phyloP scores from a whole-genome alignment of 2,329 filamentous ascomycete species.

The Verticillium alfalfae region DNA sequence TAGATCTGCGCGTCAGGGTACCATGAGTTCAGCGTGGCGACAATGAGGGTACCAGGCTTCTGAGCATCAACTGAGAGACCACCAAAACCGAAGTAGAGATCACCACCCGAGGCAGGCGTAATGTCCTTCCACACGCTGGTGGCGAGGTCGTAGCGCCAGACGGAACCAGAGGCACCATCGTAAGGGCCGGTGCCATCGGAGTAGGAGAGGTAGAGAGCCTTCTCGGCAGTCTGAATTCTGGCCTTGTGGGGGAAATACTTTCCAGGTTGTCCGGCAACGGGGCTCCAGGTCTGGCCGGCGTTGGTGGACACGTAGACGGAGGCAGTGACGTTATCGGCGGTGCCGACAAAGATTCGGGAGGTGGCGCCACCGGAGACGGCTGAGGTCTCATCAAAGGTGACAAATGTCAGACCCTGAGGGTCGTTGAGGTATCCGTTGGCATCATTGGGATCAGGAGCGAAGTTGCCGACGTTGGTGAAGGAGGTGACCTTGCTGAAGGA shows the following conservation, averaged over 20 bases:
- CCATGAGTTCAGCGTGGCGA: constrained; percentile 53
- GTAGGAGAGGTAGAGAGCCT: constrained; percentile 50
- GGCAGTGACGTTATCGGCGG: constrained; percentile 44
- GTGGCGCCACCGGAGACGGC: constrained; percentile 37
- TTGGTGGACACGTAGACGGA: constrained; percentile 50
- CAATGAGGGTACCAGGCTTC: constrained; percentile 50
- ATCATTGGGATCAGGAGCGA: constrained; percentile 36
- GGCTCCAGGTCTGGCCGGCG: constrained; percentile 46
- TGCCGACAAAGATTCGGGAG: constrained; percentile 51
- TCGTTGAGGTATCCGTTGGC: constrained; percentile 36
- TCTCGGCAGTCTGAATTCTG: constrained; percentile 42
- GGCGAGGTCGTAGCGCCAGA: constrained; percentile 49
- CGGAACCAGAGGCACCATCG: constrained; percentile 46
- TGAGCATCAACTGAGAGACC: constrained; percentile 48
- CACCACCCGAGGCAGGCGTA: constrained; percentile 41
- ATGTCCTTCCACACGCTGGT: constrained; percentile 48
- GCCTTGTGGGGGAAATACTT: constrained; percentile 50
- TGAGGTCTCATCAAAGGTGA: constrained; percentile 52
- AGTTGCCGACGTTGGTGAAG: constrained; percentile 49
- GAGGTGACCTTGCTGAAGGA: constrained; percentile 45
- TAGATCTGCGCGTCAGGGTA: constrained; percentile 53
- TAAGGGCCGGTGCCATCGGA: constrained; percentile 51
- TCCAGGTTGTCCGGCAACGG: constrained; percentile 42
- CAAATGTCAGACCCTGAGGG: constrained; percentile 39
- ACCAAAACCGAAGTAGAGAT: constrained; percentile 49